These are phyloP conservation scores for Hysterium pulicare DNA, from an alignment of 2,329 filamentous ascomycete genomes.

Conservation along the genomic window DNA sequence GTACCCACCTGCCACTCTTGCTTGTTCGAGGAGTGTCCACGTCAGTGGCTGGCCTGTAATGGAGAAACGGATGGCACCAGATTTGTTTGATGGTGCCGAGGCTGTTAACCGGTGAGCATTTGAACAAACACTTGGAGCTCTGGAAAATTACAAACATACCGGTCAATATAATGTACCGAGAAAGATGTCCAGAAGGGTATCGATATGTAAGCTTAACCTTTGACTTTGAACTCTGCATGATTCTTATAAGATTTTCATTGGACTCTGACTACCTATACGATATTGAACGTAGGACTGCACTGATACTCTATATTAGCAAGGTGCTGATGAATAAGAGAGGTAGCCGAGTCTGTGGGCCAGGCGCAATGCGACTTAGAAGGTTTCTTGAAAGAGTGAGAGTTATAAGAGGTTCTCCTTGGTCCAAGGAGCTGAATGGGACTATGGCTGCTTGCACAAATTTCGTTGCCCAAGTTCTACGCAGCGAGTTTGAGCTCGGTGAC, in stretches of 20 bases:
- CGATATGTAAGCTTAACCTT: conserved; percentile 23
- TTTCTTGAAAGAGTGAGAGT: too few relatives aligned
- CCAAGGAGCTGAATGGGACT: too few relatives aligned
- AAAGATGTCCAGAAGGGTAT: conserved; percentile 41
- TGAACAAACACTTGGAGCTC: conserved; percentile 28
- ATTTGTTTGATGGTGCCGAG: conserved; percentile 30
- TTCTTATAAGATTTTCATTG: background rate
- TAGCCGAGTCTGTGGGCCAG: too few relatives aligned
- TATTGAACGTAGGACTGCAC: conserved; percentile 51
- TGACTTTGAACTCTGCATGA: background rate
- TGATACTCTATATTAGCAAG: conserved; percentile 44
- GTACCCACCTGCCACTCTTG: conserved; percentile 13
- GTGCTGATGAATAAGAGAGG: conserved; percentile 48
- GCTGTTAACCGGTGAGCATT: conserved; percentile 40
- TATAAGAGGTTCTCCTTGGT: too few relatives aligned
- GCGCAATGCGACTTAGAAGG: too few relatives aligned
- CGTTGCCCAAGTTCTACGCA: too few relatives aligned
- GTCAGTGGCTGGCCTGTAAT: conserved; percentile 37
- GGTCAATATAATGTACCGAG: conserved; percentile 39
- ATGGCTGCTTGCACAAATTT: too few relatives aligned
- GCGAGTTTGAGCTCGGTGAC: too few relatives aligned
- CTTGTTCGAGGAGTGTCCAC: conserved; percentile 37
- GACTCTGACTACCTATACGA: conserved; percentile 50
- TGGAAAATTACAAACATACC: conserved; percentile 32
- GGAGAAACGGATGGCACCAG: conserved; percentile 35